Base-by-base conservation (phyloP, 768 basidiomycete species). In the Lentinula guzmanii region DNA sequence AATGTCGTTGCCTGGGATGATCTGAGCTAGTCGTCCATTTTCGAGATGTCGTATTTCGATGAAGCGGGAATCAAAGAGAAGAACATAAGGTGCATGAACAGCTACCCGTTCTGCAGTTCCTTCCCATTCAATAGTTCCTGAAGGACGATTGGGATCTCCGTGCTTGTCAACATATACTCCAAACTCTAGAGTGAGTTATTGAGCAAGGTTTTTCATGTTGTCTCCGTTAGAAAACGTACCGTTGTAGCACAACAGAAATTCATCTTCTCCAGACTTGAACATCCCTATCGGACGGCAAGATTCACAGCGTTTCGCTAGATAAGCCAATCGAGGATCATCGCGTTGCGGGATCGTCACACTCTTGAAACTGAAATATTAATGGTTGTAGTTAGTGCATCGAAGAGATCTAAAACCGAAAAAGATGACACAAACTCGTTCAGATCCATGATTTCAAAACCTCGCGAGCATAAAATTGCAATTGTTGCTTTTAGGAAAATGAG, bases 371-470 rank as follows among this genome's bases (percentile, higher is more conserved):
- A 18, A 24, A 24, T 21, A 9, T 8, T 3, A 11, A 48, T 24
- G 46, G 6, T 24, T 9, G 0, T 83, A 24, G 35, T 18, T 18
- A 42, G 31, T 10, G 11, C 80, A 61, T 87, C 87, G 28, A 89
- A 78, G 55, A 91, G 83, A 4, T 85, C 86, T 58, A 91, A 83
- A 71, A 85, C 86, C 33, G 45, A 50, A n/a, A 15, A 9, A 33
- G 54, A 51, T 15, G 46, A 7, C 24, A 72, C 91, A 37, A 76
- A 95, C 91, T 96, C 93, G n/a, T 86, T 85, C 43, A 98, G 81
- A 67, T 98, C 93, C 91, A 99, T 97, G 68, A 98, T 96, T 72
- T 98, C 95, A 68, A 98, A 98, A 41, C 95, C 95, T 70, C 91
- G 92, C 0, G 91, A 86, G 66, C 95, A 96, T 35, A 98, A 82